Evolutionary conservation across 805 yeast genomes (phyloP).

Genomic region (Candida suzukii): DNA sequence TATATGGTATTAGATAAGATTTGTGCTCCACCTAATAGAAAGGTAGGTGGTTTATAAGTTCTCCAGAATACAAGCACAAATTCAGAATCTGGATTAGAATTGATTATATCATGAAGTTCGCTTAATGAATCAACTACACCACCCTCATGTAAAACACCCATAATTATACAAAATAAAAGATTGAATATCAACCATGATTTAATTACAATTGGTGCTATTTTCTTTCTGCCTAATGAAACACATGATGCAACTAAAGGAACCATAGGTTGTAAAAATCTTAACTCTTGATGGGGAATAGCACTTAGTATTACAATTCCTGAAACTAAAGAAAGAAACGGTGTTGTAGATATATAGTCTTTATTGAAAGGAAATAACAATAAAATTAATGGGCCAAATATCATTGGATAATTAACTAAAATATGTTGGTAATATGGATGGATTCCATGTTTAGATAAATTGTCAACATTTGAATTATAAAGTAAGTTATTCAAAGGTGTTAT

Average conservation of each 20-base stretch:
- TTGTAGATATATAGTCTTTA: constrained; percentile 35
- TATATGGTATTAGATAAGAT: background rate
- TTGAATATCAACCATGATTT: constrained; percentile 62
- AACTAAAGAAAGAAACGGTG: constrained; percentile 51
- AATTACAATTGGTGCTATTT: constrained; percentile 18
- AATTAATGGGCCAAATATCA: constrained; percentile 72
- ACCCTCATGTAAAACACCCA: constrained; percentile 86
- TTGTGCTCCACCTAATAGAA: constrained; percentile 40
- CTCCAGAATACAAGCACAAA: constrained; percentile 79
- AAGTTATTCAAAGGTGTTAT: constrained; percentile 77
- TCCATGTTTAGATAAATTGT: constrained; percentile 74
- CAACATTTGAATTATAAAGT: constrained; percentile 51
- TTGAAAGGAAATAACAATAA: constrained; percentile 34
- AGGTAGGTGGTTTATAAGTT: constrained; percentile 89
- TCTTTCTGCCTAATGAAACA: constrained; percentile 25
- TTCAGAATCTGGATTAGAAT: constrained; percentile 9
- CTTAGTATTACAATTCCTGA: constrained; percentile 64
- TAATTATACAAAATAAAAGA: constrained; percentile 44
- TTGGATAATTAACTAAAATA: constrained; percentile 67
- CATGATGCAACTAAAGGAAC: constrained; percentile 64
- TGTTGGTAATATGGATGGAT: constrained; percentile 77
- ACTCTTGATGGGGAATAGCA: constrained; percentile 83
- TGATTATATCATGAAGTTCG: constrained; percentile 23
- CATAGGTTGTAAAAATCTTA: constrained; percentile 77
- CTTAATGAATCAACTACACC: constrained; percentile 72